Base-by-base conservation (phyloP, 2,329 filamentous ascomycete genomes). In the Pseudogymnoascus sp. region DNA sequence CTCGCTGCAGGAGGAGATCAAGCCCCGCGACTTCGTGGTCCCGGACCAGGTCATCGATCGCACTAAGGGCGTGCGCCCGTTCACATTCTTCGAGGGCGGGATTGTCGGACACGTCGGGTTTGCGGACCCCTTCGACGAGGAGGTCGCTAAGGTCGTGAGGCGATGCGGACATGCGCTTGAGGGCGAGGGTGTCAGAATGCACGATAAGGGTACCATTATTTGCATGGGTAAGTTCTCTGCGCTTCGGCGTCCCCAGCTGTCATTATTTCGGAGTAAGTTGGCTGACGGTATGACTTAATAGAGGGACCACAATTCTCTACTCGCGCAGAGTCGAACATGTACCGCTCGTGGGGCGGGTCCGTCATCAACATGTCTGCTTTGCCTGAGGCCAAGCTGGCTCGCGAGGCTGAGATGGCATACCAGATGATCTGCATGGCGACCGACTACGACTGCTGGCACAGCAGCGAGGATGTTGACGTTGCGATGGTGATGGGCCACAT, bases 361-460 rank as follows among this genome's bases (percentile, higher is more conserved):
- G 89, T 97, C 59, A 97, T 99, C 80, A 97, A 97, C 82, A 99
- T 99, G 94, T 95, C 90, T 45, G 88, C 87, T 12, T 81, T 99
- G 13, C 94, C 94, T 18, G 94, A 99, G 77, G 89, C 92, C 57
- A 99, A 99, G 80, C 85, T 99, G 18, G 94, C 94, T 8, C 86
- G 90, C 59, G 94, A 99, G 77, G 94, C 94, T 21, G 94, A 99
- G 78, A 88, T 99, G 67, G 88, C 88, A 34, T 97, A 97, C 75
- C 91, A 95, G 77, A 95, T 96, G 83, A 95, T 99, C 70, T 96
- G 92, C 80, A 99, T 99, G 94, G 90, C 90, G 33, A 99, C 94
- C 26, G 94, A 99, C 78, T 99, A 99, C 74, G 94, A 99, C 78
- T 97, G 92, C 83, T 99, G 94, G 94, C 88, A 92, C 71, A 84